Evolutionary conservation across 1,284 basidiomycete species (phyloP).

Genomic region (Cryptococcus jaspeensis): DNA sequence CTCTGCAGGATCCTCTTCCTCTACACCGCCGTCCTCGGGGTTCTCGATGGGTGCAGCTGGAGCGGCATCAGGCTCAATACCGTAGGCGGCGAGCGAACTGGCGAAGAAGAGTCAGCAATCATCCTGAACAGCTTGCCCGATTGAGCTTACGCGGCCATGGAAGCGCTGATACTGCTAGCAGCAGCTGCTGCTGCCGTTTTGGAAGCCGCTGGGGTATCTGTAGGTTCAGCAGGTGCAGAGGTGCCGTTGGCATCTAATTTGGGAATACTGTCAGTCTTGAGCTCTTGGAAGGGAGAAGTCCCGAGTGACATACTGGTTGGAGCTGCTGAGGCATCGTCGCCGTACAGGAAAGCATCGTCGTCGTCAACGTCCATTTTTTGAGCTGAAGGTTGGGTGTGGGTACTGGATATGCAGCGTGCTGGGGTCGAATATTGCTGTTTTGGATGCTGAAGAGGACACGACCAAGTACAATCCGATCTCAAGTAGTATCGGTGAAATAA

Average conservation of each 20-base stretch:
- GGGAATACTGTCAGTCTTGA: background rate
- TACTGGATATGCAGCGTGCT: too few relatives aligned
- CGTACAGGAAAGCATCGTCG: conserved; percentile 50
- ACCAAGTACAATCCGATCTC: too few relatives aligned
- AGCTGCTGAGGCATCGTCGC: conserved; percentile 22
- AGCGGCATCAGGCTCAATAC: conserved; percentile 34
- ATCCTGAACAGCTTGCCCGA: background rate
- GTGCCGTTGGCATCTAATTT: background rate
- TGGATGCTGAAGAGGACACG: too few relatives aligned
- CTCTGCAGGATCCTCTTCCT: conserved; percentile 41
- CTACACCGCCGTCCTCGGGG: conserved; percentile 42
- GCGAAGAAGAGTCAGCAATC: background rate
- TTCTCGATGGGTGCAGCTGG: conserved; percentile 27
- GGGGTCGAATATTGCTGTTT: too few relatives aligned
- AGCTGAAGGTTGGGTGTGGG: too few relatives aligned
- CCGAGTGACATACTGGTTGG: background rate
- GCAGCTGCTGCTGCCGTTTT: conserved; percentile 1
- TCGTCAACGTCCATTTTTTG: conserved; percentile 45
- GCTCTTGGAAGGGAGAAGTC: background rate
- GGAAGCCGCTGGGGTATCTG: background rate
- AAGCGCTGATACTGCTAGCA: conserved; percentile 19
- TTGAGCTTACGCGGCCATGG: conserved; percentile 25
- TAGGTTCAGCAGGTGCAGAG: background rate
- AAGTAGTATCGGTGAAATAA: too few relatives aligned
- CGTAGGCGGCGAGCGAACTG: conserved; percentile 45